A percentile compares a stretch with the other conserved stretches of the same genome.
Conservation (phyloP, 1,139 yeast genomes). For the Taiozyma onychis region DNA sequence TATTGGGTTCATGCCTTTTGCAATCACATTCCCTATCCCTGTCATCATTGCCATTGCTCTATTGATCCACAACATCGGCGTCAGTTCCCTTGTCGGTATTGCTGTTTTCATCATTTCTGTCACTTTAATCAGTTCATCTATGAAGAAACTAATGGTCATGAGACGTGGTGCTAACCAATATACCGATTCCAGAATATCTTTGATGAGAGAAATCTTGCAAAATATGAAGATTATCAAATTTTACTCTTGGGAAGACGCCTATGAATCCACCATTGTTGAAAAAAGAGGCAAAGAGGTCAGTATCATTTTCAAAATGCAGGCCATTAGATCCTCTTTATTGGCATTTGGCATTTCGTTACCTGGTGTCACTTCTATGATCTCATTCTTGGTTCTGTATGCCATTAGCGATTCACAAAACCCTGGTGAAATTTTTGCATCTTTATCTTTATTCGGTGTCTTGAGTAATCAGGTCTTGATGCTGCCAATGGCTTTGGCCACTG, state of each 20-base stretch:
- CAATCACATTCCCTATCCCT: slow-evolving; percentile 58
- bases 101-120: slow-evolving; percentile 42
- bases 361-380: slow-evolving; percentile 59
- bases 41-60: slow-evolving; percentile 55
- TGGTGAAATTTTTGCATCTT: slow-evolving; percentile 73
- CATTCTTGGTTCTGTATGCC: slow-evolving; percentile 67
- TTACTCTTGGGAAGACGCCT: slow-evolving; percentile 59
- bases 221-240: slow-evolving; percentile 49
- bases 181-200: slow-evolving; percentile 46
- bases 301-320: slow-evolving; percentile 43
- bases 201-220: slow-evolving; percentile 46
- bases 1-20: slow-evolving; percentile 60
- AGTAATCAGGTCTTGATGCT: slow-evolving; percentile 68
- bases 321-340: slow-evolving; percentile 51
- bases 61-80: slow-evolving; percentile 66
- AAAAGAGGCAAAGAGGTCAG: slow-evolving; percentile 43
- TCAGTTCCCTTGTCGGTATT: slow-evolving; percentile 62
- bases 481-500: slow-evolving; percentile 50
- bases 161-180: slow-evolving; percentile 41
- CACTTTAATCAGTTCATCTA: slow-evolving; percentile 26
- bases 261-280: slow-evolving; percentile 38
- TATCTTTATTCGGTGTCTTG: slow-evolving; percentile 67
- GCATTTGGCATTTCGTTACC: slow-evolving; percentile 60
- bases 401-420: slow-evolving; percentile 48
- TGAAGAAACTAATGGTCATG: slow-evolving; percentile 36